These are phyloP conservation scores for Camelina sativa DNA, from an alignment of 345 rosid species.

Conservation along the genomic window DNA sequence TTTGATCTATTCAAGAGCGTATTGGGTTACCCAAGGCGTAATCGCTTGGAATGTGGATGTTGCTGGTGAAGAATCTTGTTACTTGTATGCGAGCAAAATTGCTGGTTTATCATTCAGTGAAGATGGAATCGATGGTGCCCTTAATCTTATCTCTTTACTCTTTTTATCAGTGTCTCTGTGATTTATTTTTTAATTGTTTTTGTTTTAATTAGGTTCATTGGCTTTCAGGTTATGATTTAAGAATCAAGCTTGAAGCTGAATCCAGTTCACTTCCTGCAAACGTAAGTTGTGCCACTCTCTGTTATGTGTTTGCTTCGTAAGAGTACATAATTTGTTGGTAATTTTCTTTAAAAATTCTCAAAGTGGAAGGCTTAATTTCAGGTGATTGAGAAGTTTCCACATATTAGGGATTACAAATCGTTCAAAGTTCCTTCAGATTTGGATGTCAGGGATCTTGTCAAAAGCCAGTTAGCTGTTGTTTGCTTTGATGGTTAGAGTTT, in stretches of 20 bases:
- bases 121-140: slow-evolving; percentile 56
- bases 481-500: slow-evolving; percentile 56
- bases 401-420: slow-evolving; percentile 65
- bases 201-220: slow-evolving; percentile 27
- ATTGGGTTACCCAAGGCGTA: slow-evolving; percentile 65
- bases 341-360: not conserved
- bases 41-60: slow-evolving; percentile 85
- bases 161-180: slow-evolving; percentile 3
- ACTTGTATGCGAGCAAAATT: slow-evolving; percentile 65
- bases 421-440: slow-evolving; percentile 61
- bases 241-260: slow-evolving; percentile 63
- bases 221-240: slow-evolving; percentile 63
- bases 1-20: slow-evolving; percentile 65
- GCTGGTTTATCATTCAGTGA: slow-evolving; percentile 63
- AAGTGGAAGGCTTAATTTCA: slow-evolving; percentile 39
- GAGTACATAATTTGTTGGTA: slow-evolving; percentile 17
- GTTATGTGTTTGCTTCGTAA: slow-evolving; percentile 17
- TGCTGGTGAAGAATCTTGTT: slow-evolving; percentile 58
- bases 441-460: slow-evolving; percentile 63
- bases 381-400: slow-evolving; percentile 88
- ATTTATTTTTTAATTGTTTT: not conserved
- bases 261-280: slow-evolving; percentile 55
- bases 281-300: slow-evolving; percentile 44
- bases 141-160: not conserved
- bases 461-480: slow-evolving; percentile 80